A percentile compares a stretch with the other conserved stretches of the same genome.
Conservation (phyloP, 805 yeast species). For the Saturnispora saitoi region DNA sequence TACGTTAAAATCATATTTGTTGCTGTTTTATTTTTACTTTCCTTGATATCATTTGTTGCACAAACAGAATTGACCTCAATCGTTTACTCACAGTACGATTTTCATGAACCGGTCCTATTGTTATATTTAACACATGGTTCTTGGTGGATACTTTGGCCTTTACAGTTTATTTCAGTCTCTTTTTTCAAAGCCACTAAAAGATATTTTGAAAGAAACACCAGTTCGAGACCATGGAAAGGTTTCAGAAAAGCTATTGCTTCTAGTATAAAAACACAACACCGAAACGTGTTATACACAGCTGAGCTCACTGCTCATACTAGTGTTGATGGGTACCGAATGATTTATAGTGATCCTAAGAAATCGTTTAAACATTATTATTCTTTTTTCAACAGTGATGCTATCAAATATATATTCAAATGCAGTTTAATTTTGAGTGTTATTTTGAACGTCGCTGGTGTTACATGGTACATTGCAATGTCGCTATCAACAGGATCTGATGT, state of each 20-base stretch:
- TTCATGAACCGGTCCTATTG: conserved; percentile 61
- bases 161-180: conserved; percentile 48
- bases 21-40: conserved; percentile 36
- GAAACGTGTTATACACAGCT: conserved; percentile 32
- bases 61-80: conserved; percentile 79
- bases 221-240: conserved; percentile 27
- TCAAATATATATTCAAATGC: conserved; percentile 38
- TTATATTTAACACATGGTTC: conserved; percentile 68
- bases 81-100: conserved; percentile 46
- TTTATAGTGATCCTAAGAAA: conserved; percentile 24
- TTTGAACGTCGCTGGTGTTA: conserved; percentile 64
- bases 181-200: conserved; percentile 34
- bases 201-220: conserved; percentile 14
- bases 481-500: conserved; percentile 77
- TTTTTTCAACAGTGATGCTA: conserved; percentile 37
- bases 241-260: conserved; percentile 26
- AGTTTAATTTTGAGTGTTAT: conserved; percentile 43
- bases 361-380: conserved; percentile 24
- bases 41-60: conserved; percentile 54
- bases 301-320: conserved; percentile 26
- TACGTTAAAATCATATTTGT: conserved; percentile 37
- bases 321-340: conserved; percentile 22
- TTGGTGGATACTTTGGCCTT: conserved; percentile 68
- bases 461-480: conserved; percentile 83
- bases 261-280: conserved; percentile 36